Base-by-base conservation (phyloP, 495 filamentous ascomycete species). In the Neurospora africana region DNA sequence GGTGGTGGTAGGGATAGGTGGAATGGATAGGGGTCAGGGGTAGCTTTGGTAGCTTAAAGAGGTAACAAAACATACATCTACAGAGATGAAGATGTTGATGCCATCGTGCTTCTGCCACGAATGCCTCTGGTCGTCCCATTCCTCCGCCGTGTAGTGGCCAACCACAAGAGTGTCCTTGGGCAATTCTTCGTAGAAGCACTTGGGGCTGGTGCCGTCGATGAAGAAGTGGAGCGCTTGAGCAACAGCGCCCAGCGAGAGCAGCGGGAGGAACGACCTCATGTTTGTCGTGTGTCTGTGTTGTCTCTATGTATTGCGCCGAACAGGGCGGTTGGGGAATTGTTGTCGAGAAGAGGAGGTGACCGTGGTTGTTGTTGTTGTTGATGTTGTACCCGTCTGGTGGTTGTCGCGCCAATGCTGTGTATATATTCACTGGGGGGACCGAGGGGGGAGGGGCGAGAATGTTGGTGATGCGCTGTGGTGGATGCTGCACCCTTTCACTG, bases 141-240 rank as follows among this genome's bases (percentile, higher is more conserved):
- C 89, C 78, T 94, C 89, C 65, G 93, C 93, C 33, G 85, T 88
- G 86, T 92, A 99, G 81, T 94, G 91, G 75, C 94, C 95, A 53
- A 97, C 94, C 68, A 99, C 95, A 17, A 99, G 83, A 2, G 95
- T 99, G 83, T 98, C 96, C 84, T 98, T 97, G 68, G 94, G 84
- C 65, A 99, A 88, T 82, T 98, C 96, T 85, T 99, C 95, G 83
- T 91, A 97, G 89, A 99, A 98, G 83, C 95, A 99, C 80, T 92
- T 93, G 74, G 90, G 87, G 75, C 85, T 84, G 19, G 88, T 87
- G 75, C 91, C 91, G 78, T 98, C 94, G 81, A 98, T 89, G 86
- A 92, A 98, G 88, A 99, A 97, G 88, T 97, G 94, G 71, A 99
- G 89, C 44, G 93, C 93, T 74, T 93, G 89, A 68, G 90, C 87